Evolutionary conservation across 495 filamentous ascomycete species (phyloP).

Genomic region (Glonium stellatum): DNA sequence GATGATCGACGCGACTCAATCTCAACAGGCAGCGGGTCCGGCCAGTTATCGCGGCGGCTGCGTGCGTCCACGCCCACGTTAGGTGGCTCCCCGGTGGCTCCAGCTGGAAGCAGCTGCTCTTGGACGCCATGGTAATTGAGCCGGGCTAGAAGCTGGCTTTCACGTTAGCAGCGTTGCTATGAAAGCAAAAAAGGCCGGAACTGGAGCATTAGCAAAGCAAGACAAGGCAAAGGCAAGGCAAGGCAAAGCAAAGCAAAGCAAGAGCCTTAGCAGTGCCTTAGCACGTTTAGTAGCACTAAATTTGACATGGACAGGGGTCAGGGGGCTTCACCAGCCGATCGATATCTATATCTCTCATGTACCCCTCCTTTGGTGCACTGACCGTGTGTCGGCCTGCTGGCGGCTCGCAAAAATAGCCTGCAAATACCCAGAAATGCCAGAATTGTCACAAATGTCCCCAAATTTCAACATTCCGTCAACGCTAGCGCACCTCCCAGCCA

Average conservation of each 20-base stretch:
- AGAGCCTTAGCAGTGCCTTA: too few relatives aligned
- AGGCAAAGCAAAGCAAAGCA: too few relatives aligned
- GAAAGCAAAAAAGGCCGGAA: neutral
- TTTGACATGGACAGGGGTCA: neutral
- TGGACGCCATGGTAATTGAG: conserved; percentile 7
- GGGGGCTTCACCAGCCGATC: conserved; percentile 1
- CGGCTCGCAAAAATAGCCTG: conserved; percentile 31
- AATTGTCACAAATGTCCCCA: conserved; percentile 22
- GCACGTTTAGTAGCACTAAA: neutral
- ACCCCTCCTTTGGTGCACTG: conserved; percentile 11
- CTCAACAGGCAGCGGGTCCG: conserved; percentile 25
- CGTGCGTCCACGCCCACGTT: conserved; percentile 17
- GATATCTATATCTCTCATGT: neutral
- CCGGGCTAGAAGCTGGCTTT: conserved; percentile 6
- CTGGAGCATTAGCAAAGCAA: conserved; percentile 1
- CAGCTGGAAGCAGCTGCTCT: conserved; percentile 19
- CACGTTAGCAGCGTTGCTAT: neutral
- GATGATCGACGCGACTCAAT: conserved; percentile 22
- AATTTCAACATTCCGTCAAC: neutral
- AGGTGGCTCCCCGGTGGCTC: neutral
- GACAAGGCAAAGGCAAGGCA: too few relatives aligned
- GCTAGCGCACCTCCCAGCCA: conserved; percentile 5
- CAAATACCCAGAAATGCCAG: conserved; percentile 11
- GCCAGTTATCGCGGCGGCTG: conserved; percentile 30
- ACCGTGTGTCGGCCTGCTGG: conserved; percentile 9